phyloP scores from a whole-genome alignment of 306 rosid genomes.

The Cicer arietinum region DNA sequence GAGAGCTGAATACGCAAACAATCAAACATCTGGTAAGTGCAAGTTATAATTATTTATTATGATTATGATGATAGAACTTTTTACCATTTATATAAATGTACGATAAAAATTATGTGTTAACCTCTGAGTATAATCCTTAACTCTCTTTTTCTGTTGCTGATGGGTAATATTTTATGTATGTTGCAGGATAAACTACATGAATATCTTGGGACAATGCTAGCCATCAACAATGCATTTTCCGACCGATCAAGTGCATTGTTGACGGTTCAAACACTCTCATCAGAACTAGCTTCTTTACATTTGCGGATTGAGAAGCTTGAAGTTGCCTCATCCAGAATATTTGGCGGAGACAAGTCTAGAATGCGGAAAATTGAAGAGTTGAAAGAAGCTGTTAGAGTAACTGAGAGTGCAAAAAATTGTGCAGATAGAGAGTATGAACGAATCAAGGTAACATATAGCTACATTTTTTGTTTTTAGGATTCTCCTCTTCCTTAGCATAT shows the following conservation, averaged over 20 bases:
- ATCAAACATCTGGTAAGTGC: constrained; percentile 86
- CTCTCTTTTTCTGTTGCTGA: constrained; percentile 36
- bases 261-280: constrained; percentile 90
- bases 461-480: not conserved
- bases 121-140: not conserved
- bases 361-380: constrained; percentile 80
- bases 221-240: constrained; percentile 79
- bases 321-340: constrained; percentile 84
- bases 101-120: constrained; percentile 13
- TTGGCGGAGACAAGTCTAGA: constrained; percentile 94
- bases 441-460: constrained; percentile 70
- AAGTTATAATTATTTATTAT: constrained; percentile 8
- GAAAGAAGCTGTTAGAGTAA: constrained; percentile 67
- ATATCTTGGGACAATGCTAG: constrained; percentile 92
- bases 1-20: constrained; percentile 92
- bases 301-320: constrained; percentile 84
- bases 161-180: constrained; percentile 34
- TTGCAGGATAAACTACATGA: constrained; percentile 95
- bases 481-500: constrained; percentile 5
- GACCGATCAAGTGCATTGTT: constrained; percentile 89
- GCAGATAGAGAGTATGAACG: constrained; percentile 83
- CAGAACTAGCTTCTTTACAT: constrained; percentile 72
- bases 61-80: not conserved
- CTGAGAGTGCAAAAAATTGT: constrained; percentile 76
- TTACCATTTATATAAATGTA: constrained; percentile 15